These are phyloP conservation scores for Alternaria arborescens DNA, from an alignment of 2,329 filamentous ascomycete species.

Conservation along the genomic window DNA sequence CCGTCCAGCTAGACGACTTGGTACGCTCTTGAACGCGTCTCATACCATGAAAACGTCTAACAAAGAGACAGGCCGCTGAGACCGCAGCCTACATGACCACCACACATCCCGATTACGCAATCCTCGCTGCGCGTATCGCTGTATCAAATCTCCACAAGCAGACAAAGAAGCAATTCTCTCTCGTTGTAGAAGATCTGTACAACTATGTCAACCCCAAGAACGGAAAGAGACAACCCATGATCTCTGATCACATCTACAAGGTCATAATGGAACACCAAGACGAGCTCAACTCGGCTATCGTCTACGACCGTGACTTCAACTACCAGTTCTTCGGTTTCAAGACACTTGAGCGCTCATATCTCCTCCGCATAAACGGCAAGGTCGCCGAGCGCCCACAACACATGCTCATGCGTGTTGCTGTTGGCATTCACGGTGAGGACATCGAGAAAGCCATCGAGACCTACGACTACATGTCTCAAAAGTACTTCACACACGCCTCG, in stretches of 20 bases:
- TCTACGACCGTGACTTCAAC: conserved; percentile 99
- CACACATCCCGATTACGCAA: conserved; percentile 98
- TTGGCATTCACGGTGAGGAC: conserved; percentile 94
- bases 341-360: conserved; percentile 96
- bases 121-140: conserved; percentile 96
- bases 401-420: conserved; percentile 99
- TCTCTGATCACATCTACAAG: conserved; percentile 88
- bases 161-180: conserved; percentile 99
- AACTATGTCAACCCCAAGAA: conserved; percentile 98
- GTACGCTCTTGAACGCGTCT: conserved; percentile 63
- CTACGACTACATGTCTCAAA: conserved; percentile 98
- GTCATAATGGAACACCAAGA: conserved; percentile 95
- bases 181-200: conserved; percentile 91
- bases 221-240: conserved; percentile 85
- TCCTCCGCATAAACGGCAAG: conserved; percentile 93
- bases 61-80: conserved; percentile 79
- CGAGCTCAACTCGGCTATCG: conserved; percentile 97
- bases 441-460: conserved; percentile 96
- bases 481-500: conserved; percentile 98
- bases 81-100: conserved; percentile 99
- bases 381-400: conserved; percentile 97
- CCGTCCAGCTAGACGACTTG: conserved; percentile 93
- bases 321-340: conserved; percentile 99
- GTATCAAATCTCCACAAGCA: conserved; percentile 99
- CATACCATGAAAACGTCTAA: conserved; percentile 21